Percentiles rank a stretch among this genome's conserved stretches.
Conservation (phyloP, 2,329 filamentous ascomycete genomes). For the Aureobasidium lini region DNA sequence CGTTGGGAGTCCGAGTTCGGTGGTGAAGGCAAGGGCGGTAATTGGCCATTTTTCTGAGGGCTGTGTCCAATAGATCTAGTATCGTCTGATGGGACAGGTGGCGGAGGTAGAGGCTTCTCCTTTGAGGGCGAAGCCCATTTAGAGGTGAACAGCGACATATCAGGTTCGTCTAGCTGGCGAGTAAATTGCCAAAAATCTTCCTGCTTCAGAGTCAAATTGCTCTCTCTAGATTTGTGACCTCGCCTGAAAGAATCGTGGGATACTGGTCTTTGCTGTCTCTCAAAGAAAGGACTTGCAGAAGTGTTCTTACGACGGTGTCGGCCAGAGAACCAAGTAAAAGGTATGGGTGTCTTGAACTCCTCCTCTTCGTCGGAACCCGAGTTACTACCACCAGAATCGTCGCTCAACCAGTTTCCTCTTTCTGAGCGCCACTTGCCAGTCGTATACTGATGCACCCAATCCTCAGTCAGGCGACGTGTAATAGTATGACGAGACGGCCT, state of each 20-base stretch:
- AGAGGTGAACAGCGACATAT: constrained; percentile 11
- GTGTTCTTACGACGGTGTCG: constrained; percentile 13
- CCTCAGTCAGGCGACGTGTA: constrained; percentile 60
- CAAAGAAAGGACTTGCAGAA: constrained; percentile 4
- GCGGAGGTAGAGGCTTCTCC: constrained; percentile 10
- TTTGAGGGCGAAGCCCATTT: constrained; percentile 4
- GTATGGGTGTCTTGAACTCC: constrained; percentile 17
- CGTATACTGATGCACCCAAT: constrained; percentile 76
- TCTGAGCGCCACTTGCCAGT: constrained; percentile 57
- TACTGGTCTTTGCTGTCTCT: neutral
- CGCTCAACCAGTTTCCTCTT: constrained; percentile 75
- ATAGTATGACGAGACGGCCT: constrained; percentile 19
- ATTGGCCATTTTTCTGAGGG: neutral
- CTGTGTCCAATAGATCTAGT: neutral
- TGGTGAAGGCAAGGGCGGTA: neutral
- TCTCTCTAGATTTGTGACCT: constrained; percentile 35
- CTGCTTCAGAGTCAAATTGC: constrained; percentile 43
- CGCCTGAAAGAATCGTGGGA: constrained; percentile 4
- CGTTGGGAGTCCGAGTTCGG: neutral
- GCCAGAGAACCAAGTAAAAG: constrained; percentile 16
- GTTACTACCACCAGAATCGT: constrained; percentile 59
- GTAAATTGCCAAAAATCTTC: constrained; percentile 40
- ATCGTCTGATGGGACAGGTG: neutral
- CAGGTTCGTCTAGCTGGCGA: neutral
- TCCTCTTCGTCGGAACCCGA: constrained; percentile 28